Conservation (phyloP, 2,329 filamentous ascomycete genomes). For the Diaporthe australafricana region DNA sequence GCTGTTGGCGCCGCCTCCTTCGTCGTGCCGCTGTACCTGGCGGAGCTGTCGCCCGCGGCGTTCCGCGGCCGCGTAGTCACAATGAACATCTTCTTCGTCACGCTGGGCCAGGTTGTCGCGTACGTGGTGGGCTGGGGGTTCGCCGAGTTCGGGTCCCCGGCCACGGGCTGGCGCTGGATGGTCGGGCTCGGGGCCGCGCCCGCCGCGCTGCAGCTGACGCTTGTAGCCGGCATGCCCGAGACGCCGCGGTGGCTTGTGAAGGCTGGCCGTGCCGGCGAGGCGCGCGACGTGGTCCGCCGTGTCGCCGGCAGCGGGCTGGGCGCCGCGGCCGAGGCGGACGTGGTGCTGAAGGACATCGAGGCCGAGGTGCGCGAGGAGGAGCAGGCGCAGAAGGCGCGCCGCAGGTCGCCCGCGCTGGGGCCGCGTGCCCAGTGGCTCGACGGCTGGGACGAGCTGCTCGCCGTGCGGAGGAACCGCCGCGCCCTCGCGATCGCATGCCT, state of each 20-base stretch:
- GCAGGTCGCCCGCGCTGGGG: slow-evolving; percentile 43
- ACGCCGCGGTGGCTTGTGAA: slow-evolving; percentile 89
- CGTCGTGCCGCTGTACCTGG: slow-evolving; percentile 88
- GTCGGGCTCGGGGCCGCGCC: slow-evolving; percentile 87
- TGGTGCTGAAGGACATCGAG: slow-evolving; percentile 76
- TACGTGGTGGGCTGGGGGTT: slow-evolving; percentile 87
- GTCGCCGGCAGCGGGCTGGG: slow-evolving; percentile 66
- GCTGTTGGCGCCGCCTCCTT: slow-evolving; percentile 83
- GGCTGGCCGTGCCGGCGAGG: slow-evolving; percentile 70
- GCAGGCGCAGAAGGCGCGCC: slow-evolving; percentile 62
- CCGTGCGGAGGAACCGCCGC: slow-evolving; percentile 73
- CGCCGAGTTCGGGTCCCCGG: slow-evolving; percentile 61
- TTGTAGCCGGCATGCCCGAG: slow-evolving; percentile 83
- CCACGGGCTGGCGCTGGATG: slow-evolving; percentile 88
- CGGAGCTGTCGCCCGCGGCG: slow-evolving; percentile 82
- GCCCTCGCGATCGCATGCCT: slow-evolving; percentile 88
- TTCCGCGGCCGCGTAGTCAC: slow-evolving; percentile 85
- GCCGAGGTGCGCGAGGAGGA: slow-evolving; percentile 78
- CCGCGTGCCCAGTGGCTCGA: slow-evolving; percentile 51
- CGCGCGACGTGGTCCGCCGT: slow-evolving; percentile 72
- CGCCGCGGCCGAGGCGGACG: slow-evolving; percentile 61
- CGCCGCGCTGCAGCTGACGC: slow-evolving; percentile 75
- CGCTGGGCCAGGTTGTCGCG: slow-evolving; percentile 87
- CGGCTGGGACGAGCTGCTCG: slow-evolving; percentile 65
- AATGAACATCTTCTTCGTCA: slow-evolving; percentile 85